Evolutionary conservation across 495 filamentous ascomycete genomes (phyloP).

Genomic region (Neurospora cerealis): DNA sequence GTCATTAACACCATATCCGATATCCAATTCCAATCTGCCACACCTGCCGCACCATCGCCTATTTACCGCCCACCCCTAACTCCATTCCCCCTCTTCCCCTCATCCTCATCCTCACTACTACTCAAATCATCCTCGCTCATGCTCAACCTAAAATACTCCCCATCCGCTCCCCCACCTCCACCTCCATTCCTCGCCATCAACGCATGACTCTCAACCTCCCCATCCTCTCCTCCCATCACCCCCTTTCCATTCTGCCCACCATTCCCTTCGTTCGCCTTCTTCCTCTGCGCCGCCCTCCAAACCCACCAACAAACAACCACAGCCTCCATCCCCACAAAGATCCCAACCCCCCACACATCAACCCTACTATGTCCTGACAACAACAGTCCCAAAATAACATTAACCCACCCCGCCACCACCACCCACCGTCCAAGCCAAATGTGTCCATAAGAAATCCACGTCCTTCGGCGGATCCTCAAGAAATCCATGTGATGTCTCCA

Average conservation of each 20-base stretch:
- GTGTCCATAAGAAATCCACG: slow-evolving; percentile 18
- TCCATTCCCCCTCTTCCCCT: background rate
- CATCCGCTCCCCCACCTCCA: background rate
- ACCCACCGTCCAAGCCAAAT: slow-evolving; percentile 16
- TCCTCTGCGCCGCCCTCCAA: slow-evolving; percentile 4
- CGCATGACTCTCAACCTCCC: slow-evolving; percentile 3
- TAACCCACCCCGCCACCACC: slow-evolving; percentile 14
- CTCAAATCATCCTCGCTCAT: slow-evolving; percentile 20
- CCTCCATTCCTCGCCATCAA: background rate
- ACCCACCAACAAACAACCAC: slow-evolving; percentile 7
- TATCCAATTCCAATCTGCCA: background rate
- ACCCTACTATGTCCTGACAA: slow-evolving; percentile 4
- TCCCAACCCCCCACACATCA: background rate
- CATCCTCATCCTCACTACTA: slow-evolving; percentile 10
- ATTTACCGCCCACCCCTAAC: background rate
- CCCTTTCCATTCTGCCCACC: background rate
- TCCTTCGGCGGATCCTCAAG: slow-evolving; percentile 11
- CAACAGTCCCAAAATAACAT: slow-evolving; percentile 15
- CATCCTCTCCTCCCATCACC: background rate
- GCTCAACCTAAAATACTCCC: slow-evolving; percentile 17
- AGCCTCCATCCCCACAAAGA: slow-evolving; percentile 5
- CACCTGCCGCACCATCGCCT: background rate
- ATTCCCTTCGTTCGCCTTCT: too few relatives aligned
- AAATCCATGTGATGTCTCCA: slow-evolving; percentile 24
- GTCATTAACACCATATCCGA: background rate